phyloP scores from a whole-genome alignment of 306 rosid species.

The Chamaecrista fasciculata region DNA sequence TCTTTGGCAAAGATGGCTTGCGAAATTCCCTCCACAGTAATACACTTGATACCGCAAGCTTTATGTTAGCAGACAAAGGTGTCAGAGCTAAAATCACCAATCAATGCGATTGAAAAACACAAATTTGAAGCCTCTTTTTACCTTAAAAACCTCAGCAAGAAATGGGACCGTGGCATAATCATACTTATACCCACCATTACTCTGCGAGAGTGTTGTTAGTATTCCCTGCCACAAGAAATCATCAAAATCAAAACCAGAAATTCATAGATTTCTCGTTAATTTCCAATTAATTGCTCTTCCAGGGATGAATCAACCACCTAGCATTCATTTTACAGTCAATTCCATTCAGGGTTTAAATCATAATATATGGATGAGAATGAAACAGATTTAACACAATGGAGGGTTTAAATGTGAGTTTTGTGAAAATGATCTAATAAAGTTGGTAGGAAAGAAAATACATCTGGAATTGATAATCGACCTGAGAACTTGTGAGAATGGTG shows the following conservation, averaged over 20 bases:
- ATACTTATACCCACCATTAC: constrained; percentile 60
- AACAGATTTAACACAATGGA: not conserved
- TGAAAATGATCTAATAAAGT: not conserved
- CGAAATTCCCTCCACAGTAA: constrained; percentile 74
- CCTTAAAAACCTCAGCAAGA: constrained; percentile 91
- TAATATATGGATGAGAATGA: not conserved
- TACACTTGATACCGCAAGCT: constrained; percentile 85
- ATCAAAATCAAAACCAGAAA: constrained; percentile 2
- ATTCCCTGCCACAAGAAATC: constrained; percentile 58
- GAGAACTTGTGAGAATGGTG: constrained; percentile 51
- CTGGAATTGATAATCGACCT: constrained; percentile 21
- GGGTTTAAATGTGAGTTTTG: not conserved
- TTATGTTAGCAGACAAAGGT: not conserved
- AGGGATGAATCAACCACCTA: not conserved
- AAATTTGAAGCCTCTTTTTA: constrained; percentile 28
- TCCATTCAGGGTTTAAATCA: not conserved
- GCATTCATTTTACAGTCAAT: not conserved
- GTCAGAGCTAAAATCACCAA: constrained; percentile 3
- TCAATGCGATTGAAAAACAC: constrained; percentile 13
- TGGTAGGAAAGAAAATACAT: not conserved
- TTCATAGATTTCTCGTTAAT: not conserved
- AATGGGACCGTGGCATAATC: constrained; percentile 97
- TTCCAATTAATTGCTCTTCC: not conserved
- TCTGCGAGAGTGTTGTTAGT: constrained; percentile 83
- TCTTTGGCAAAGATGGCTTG: constrained; percentile 57